Evolutionary conservation across 768 basidiomycete genomes (phyloP), one percentile per base, ranked within the genome.

Genomic region (Macrolepiota fuliginosa): DNA sequence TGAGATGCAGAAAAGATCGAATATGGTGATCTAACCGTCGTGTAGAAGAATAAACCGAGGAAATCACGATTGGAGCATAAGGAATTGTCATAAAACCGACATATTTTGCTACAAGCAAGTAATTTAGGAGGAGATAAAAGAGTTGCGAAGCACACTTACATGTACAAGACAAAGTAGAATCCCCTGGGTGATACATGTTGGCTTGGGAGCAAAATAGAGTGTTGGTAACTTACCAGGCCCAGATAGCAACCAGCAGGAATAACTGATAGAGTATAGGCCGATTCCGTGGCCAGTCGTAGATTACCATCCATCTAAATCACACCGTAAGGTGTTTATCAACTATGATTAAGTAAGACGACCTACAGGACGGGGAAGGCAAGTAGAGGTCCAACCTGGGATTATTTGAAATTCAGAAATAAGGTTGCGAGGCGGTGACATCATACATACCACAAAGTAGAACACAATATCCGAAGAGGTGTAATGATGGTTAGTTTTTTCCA

Each of bases 211-310:
- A 61, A 39, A 54, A 37, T 52, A 12, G 39, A 53, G 13, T 15
- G 32, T 42, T 11, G 50, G 49, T 12, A 63, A 69, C 78, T 62
- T 65, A 84, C 90, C 88, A 90, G 62, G 74, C 76, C 88, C 89
- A 91, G 17, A 84, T 80, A 1, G 88, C 81, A 52, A 81, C 70
- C 3, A 79, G 72, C 17, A 91, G 73, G 50, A 83, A 76, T n/a
- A 77, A 53, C 73, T 93, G 92, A 71, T 91, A 92, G 4, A 82
- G 70, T 29, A 75, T 71, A 13, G 77, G 76, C 19, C 82, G 79
- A 63, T 87, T 83, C 46, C 88, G 79, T 1, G 91, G 91, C 78
- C 84, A 86, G 76, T 94, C 87, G 67, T 83, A 88, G 58, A 88
- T 76, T 59, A 92, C 81, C 78, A 91, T 79, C 54, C 84, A 70